Conservation (phyloP, 2,329 filamentous ascomycete genomes). For the Ophiostoma sp. region DNA sequence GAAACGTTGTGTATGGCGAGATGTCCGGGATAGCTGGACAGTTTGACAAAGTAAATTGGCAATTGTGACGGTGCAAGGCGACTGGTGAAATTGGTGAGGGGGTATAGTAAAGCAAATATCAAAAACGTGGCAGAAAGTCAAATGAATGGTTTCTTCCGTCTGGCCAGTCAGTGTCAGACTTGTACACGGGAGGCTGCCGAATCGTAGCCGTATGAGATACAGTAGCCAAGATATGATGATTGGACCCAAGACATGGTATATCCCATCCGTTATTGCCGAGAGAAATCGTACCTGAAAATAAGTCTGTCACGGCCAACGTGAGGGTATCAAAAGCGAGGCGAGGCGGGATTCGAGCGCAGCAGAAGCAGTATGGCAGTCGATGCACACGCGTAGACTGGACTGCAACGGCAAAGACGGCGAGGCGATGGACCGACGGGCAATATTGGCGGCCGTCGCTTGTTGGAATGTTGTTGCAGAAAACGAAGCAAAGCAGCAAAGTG, state of each 20-base stretch:
- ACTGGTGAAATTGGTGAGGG: constrained; percentile 1
- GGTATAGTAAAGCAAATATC: constrained; percentile 5
- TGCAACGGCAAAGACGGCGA: neutral
- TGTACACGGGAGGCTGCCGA: neutral
- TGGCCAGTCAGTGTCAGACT: neutral
- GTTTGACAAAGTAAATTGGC: neutral
- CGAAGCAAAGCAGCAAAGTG: neutral
- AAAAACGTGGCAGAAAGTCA: constrained; percentile 19
- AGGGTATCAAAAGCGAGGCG: constrained; percentile 1
- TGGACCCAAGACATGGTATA: no score
- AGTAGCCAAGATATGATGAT: neutral
- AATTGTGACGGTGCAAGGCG: neutral
- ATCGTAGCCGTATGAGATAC: constrained; percentile 4
- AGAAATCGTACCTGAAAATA: neutral
- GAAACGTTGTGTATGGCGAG: neutral
- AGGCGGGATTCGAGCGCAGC: neutral
- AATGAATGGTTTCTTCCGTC: constrained; percentile 19
- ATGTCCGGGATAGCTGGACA: neutral
- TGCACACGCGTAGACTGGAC: neutral
- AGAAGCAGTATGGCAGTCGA: neutral
- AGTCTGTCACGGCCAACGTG: neutral
- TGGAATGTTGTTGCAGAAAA: constrained; percentile 8
- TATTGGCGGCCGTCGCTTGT: neutral
- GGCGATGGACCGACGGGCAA: neutral
- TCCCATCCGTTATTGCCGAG: neutral